Conservation (phyloP, 202 grass and related monocot species). For the Carex sylvatica region DNA sequence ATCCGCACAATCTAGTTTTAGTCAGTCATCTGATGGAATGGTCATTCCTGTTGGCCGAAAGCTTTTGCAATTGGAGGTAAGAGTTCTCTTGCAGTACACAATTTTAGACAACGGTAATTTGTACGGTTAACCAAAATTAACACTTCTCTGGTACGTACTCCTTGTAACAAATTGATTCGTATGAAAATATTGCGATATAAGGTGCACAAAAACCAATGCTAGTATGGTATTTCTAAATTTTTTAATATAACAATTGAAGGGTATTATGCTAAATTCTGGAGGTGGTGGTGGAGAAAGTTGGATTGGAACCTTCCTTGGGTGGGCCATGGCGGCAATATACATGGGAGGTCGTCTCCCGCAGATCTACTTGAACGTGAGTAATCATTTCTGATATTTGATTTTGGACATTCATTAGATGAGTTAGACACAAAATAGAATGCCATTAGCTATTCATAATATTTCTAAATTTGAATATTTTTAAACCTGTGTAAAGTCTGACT, state of each 20-base stretch:
- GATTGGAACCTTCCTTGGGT: constrained; percentile 80
- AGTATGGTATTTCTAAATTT: not conserved
- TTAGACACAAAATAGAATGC: not conserved
- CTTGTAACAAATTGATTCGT: not conserved
- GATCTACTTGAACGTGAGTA: constrained; percentile 90
- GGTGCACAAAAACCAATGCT: not conserved
- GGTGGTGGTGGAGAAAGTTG: constrained; percentile 41
- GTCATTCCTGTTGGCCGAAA: constrained; percentile 64
- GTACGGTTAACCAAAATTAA: not conserved
- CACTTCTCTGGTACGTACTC: not conserved
- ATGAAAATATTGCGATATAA: not conserved
- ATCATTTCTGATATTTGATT: not conserved
- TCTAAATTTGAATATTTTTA: not conserved
- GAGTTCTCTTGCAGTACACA: constrained; percentile 21
- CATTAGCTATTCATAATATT: not conserved
- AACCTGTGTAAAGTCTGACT: not conserved
- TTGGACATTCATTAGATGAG: constrained; percentile 14
- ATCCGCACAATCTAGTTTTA: constrained; percentile 41
- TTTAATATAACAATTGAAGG: constrained; percentile 20
- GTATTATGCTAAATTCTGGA: constrained; percentile 23
- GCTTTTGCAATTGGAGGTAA: constrained; percentile 63
- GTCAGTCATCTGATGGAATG: constrained; percentile 37
- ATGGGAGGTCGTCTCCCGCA: constrained; percentile 93
- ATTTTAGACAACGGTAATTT: not conserved
- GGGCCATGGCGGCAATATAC: constrained; percentile 89